Evolutionary conservation across 352 stramenopile genomes (phyloP).

Genomic region (Globisporangium emineosum): DNA sequence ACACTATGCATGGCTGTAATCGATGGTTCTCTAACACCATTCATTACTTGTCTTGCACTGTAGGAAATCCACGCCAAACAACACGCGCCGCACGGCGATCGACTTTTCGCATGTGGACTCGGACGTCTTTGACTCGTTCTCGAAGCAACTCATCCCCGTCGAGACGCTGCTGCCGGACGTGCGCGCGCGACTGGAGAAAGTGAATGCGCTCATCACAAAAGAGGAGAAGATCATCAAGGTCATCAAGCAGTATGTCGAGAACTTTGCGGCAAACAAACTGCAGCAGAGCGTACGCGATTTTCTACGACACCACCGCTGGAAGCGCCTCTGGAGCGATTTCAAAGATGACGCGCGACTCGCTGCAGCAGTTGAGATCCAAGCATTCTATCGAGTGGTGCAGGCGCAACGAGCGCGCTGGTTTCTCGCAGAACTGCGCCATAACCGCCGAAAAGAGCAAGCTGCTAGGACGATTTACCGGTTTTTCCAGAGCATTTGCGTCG

Average conservation of each 20-base stretch:
- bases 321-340: slow-evolving; percentile 30
- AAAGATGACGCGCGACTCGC: slow-evolving; percentile 34
- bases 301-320: slow-evolving; percentile 40
- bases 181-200: slow-evolving; percentile 28
- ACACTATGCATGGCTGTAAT: background rate
- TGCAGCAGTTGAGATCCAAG: slow-evolving; percentile 48
- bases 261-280: slow-evolving; percentile 41
- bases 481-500: slow-evolving; percentile 19
- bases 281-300: slow-evolving; percentile 36
- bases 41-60: background rate
- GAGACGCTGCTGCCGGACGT: slow-evolving; percentile 52
- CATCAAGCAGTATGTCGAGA: slow-evolving; percentile 39
- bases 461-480: slow-evolving; percentile 28
- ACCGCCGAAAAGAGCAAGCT: slow-evolving; percentile 23
- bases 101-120: slow-evolving; percentile 49
- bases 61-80: slow-evolving; percentile 6
- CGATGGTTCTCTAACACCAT: background rate
- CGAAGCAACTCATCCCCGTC: slow-evolving; percentile 54
- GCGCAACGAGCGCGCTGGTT: slow-evolving; percentile 25
- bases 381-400: slow-evolving; percentile 31
- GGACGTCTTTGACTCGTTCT: slow-evolving; percentile 63
- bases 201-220: slow-evolving; percentile 33
- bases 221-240: slow-evolving; percentile 54
- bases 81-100: slow-evolving; percentile 12
- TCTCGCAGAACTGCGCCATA: slow-evolving; percentile 20